These are phyloP conservation scores for Aspergillus arachidicola DNA, from an alignment of 2,329 filamentous ascomycete genomes.

Conservation along the genomic window DNA sequence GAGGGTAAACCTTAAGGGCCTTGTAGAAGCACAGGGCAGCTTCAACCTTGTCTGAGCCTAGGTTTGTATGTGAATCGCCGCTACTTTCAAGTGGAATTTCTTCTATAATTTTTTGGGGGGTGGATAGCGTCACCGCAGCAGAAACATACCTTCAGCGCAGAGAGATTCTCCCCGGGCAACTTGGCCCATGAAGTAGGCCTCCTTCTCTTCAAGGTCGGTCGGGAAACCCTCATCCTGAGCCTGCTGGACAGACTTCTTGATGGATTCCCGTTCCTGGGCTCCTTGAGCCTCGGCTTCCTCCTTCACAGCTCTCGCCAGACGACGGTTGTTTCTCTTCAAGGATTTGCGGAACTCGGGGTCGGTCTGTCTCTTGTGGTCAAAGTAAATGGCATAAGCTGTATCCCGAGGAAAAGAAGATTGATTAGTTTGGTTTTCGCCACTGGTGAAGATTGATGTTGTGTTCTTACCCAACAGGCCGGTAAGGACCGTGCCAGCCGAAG, in stretches of 20 bases:
- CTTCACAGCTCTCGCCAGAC: conserved; percentile 50
- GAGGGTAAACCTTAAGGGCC: conserved; percentile 96
- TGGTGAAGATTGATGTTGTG: not conserved
- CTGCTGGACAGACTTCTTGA: conserved; percentile 74
- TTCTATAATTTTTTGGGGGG: not conserved
- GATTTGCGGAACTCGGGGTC: conserved; percentile 65
- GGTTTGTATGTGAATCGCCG: conserved; percentile 15
- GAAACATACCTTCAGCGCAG: conserved; percentile 73
- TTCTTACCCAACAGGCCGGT: conserved; percentile 58
- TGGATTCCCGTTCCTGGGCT: conserved; percentile 59
- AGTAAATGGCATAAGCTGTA: conserved; percentile 66
- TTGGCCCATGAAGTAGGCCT: conserved; percentile 95
- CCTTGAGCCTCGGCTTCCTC: conserved; percentile 52
- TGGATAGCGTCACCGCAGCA: conserved; percentile 5
- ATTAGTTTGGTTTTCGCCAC: conserved; percentile 11
- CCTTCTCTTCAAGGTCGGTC: conserved; percentile 84
- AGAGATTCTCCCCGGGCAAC: conserved; percentile 85
- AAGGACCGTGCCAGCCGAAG: conserved; percentile 60
- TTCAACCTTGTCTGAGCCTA: conserved; percentile 61
- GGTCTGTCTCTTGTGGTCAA: conserved; percentile 66
- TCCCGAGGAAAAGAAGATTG: not conserved
- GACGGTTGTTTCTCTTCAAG: conserved; percentile 54
- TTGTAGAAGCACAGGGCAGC: conserved; percentile 96
- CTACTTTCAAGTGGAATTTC: conserved; percentile 3
- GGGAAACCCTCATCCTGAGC: conserved; percentile 93